These are phyloP conservation scores for Gracilaria domingensis DNA, from an alignment of 23 red algal genomes.

Conservation along the genomic window DNA sequence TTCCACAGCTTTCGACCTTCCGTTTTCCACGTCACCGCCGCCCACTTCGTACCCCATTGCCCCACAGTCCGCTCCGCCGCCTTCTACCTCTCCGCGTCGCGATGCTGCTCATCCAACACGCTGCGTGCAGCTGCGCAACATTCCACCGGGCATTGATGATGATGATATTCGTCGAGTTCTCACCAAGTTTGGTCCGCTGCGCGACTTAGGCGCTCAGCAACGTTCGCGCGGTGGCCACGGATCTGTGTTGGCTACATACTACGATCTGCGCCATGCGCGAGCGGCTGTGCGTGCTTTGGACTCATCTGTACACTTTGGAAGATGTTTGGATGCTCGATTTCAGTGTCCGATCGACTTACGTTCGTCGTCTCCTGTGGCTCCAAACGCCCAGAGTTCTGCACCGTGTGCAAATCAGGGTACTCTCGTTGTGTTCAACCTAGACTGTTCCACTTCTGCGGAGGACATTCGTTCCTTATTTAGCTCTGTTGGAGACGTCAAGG, in stretches of 20 bases:
- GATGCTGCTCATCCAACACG: slow-evolving; percentile 70
- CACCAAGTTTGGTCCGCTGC: slow-evolving; percentile 64
- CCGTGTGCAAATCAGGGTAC: slow-evolving; percentile 76
- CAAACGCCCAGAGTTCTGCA: not conserved
- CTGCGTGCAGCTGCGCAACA: slow-evolving; percentile 73
- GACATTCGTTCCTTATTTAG: slow-evolving; percentile 80
- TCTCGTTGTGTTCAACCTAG: slow-evolving; percentile 89
- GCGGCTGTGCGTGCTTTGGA: slow-evolving; percentile 64
- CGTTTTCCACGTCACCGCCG: slow-evolving; percentile 23
- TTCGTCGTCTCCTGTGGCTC: not conserved
- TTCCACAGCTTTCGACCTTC: slow-evolving; percentile 12
- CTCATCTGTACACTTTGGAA: slow-evolving; percentile 51
- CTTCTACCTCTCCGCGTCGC: slow-evolving; percentile 20
- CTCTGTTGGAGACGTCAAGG: slow-evolving; percentile 78
- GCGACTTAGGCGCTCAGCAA: slow-evolving; percentile 86
- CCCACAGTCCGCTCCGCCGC: not conserved
- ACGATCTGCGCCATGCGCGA: slow-evolving; percentile 81
- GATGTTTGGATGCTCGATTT: slow-evolving; percentile 76
- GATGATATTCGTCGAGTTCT: slow-evolving; percentile 74
- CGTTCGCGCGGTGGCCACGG: slow-evolving; percentile 81
- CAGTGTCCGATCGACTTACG: slow-evolving; percentile 58
- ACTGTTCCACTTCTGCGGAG: slow-evolving; percentile 58
- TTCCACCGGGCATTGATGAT: slow-evolving; percentile 87
- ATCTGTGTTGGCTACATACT: slow-evolving; percentile 72
- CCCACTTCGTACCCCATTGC: slow-evolving; percentile 4